phyloP scores from a whole-genome alignment of 2,329 filamentous ascomycete genomes.

The Cladosporium sp. region DNA sequence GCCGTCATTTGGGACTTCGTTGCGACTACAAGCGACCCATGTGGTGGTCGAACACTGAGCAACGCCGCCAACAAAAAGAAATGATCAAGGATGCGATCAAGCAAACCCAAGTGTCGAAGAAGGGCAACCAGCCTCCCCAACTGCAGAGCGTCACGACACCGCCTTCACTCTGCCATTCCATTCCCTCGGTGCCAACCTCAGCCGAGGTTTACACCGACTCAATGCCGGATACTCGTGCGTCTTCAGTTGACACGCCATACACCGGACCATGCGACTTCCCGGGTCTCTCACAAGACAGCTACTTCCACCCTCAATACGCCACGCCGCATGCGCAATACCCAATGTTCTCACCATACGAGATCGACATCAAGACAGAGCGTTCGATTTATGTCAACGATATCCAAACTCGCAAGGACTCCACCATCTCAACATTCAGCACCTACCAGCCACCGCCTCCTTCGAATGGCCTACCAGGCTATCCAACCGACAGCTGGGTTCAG shows the following conservation, averaged over 20 bases:
- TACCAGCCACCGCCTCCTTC: constrained; percentile 75
- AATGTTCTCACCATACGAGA: constrained; percentile 78
- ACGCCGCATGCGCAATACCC: constrained; percentile 43
- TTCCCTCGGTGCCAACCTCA: constrained; percentile 62
- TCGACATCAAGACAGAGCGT: constrained; percentile 93
- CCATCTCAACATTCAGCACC: constrained; percentile 90
- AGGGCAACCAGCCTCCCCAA: constrained; percentile 56
- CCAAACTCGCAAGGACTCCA: constrained; percentile 80
- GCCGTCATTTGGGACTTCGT: constrained; percentile 71
- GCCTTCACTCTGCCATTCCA: constrained; percentile 75
- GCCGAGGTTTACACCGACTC: constrained; percentile 73
- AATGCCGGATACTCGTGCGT: constrained; percentile 69
- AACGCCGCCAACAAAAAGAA: constrained; percentile 84
- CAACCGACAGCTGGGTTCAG: constrained; percentile 69
- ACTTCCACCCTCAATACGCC: constrained; percentile 54
- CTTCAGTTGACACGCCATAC: constrained; percentile 78
- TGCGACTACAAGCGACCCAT: constrained; percentile 96
- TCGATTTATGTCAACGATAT: constrained; percentile 93
- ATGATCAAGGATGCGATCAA: constrained; percentile 97
- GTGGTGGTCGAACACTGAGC: constrained; percentile 96
- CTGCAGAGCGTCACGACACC: constrained; percentile 60
- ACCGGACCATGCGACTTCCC: constrained; percentile 66
- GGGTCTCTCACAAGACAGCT: constrained; percentile 55
- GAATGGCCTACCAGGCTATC: constrained; percentile 62
- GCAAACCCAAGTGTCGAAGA: constrained; percentile 90